A percentile compares a stretch with the other conserved stretches of the same genome.
Evolutionary conservation across 2,329 filamentous ascomycete genomes (phyloP).

Genomic region (Ascosphaera pollenicola): DNA sequence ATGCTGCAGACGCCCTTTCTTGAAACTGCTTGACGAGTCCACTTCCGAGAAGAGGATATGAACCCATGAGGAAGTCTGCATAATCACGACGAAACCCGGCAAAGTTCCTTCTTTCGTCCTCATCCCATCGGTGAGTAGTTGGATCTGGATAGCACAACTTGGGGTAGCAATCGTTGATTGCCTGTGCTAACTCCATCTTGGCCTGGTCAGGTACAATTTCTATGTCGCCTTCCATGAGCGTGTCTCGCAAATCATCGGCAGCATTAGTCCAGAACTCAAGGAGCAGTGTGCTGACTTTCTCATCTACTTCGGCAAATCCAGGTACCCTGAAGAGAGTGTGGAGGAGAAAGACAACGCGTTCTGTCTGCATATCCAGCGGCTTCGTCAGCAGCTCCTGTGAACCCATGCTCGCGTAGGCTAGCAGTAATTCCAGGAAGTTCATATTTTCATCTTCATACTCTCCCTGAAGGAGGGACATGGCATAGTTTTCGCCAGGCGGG

Average conservation of each 20-base stretch:
- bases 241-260: conserved; percentile 17
- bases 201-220: conserved; percentile 11
- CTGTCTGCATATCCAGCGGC: conserved; percentile 12
- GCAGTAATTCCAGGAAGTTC: conserved; percentile 18
- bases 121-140: conserved; percentile 17
- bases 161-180: conserved; percentile 19
- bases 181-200: conserved; percentile 18
- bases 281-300: conserved; percentile 14
- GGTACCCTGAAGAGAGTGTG: conserved; percentile 19
- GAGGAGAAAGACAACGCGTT: conserved; percentile 14
- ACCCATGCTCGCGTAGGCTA: conserved; percentile 15
- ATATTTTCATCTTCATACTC: conserved; percentile 18
- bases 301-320: conserved; percentile 19
- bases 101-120: conserved; percentile 22
- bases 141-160: conserved; percentile 19
- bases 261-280: conserved; percentile 22
- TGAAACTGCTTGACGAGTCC: conserved; percentile 21
- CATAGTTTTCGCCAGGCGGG: conserved; percentile 13
- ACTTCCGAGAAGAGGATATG: conserved; percentile 21
- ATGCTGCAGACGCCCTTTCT: conserved; percentile 13
- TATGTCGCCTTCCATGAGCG: conserved; percentile 10
- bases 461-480: conserved; percentile 13
- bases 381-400: conserved; percentile 13
- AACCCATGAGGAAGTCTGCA: conserved; percentile 22
- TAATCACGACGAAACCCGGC: conserved; percentile 22